These are phyloP conservation scores for Xylaria sp. DNA, from an alignment of 2,329 filamentous ascomycete species.

Conservation along the genomic window DNA sequence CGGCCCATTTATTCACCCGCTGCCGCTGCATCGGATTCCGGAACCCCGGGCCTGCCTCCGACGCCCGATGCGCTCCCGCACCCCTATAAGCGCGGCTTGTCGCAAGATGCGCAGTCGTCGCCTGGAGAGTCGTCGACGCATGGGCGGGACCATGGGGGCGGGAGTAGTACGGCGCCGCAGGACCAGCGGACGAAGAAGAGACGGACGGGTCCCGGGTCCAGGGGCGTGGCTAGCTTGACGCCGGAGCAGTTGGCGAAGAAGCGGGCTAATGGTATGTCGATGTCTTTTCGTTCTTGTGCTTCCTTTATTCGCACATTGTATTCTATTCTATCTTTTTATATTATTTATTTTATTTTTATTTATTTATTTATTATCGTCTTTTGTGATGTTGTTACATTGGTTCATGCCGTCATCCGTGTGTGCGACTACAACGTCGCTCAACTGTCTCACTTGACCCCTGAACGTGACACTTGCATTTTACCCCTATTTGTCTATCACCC, in stretches of 20 bases:
- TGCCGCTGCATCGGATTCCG: constrained; percentile 1
- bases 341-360: too few relatives aligned
- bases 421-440: too few relatives aligned
- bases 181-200: constrained; percentile 41
- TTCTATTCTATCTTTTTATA: too few relatives aligned
- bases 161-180: constrained; percentile 7
- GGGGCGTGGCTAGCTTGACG: constrained; percentile 59
- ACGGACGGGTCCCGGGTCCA: constrained; percentile 40
- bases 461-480: too few relatives aligned
- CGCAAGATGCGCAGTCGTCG: constrained; percentile 20
- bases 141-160: not conserved
- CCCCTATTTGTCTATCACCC: too few relatives aligned
- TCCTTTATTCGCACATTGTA: not conserved
- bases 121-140: constrained; percentile 23
- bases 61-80: not conserved
- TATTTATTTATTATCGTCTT: too few relatives aligned
- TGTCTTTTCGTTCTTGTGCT: not conserved
- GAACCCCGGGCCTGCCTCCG: not conserved
- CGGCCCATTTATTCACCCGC: not conserved
- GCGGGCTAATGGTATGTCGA: constrained; percentile 47
- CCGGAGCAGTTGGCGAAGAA: constrained; percentile 70
- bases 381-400: too few relatives aligned
- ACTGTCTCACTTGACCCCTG: too few relatives aligned
- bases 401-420: too few relatives aligned
- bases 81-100: constrained; percentile 25